These are phyloP conservation scores for Sideroxylon spinosum DNA, from an alignment of 179 eudicot genomes.

Conservation along the genomic window DNA sequence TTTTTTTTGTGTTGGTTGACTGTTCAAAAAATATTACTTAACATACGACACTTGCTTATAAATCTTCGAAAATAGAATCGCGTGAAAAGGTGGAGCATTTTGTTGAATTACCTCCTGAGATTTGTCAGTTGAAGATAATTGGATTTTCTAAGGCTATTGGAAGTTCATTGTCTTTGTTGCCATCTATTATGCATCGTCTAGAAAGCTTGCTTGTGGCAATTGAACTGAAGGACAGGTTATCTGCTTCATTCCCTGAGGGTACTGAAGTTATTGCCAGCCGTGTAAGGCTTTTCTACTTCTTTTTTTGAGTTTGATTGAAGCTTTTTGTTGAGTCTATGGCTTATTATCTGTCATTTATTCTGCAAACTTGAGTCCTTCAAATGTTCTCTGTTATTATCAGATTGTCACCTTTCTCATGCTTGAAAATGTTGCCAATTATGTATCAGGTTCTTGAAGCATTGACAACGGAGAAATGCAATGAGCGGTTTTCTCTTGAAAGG, in stretches of 20 bases:
- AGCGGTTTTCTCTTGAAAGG: constrained; percentile 87
- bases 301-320: constrained; percentile 8
- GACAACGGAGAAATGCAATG: constrained; percentile 80
- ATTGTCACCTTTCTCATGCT: not conserved
- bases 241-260: constrained; percentile 76
- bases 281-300: constrained; percentile 43
- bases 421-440: constrained; percentile 7
- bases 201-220: constrained; percentile 89
- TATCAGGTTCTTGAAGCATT: constrained; percentile 91
- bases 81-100: constrained; percentile 83
- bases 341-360: not conserved
- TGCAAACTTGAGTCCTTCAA: constrained; percentile 6
- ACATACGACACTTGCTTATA: not conserved
- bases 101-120: constrained; percentile 86
- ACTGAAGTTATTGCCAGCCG: constrained; percentile 49
- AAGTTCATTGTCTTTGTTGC: constrained; percentile 85
- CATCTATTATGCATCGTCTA: constrained; percentile 86
- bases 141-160: constrained; percentile 94
- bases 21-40: not conserved
- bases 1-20: not conserved
- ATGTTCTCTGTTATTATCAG: not conserved
- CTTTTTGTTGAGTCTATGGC: constrained; percentile 1
- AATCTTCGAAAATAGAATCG: constrained; percentile 37
- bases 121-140: constrained; percentile 75
- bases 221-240: constrained; percentile 64